These are phyloP conservation scores for Diutina catenulata DNA, from an alignment of 1,139 yeast genomes.

Conservation along the genomic window DNA sequence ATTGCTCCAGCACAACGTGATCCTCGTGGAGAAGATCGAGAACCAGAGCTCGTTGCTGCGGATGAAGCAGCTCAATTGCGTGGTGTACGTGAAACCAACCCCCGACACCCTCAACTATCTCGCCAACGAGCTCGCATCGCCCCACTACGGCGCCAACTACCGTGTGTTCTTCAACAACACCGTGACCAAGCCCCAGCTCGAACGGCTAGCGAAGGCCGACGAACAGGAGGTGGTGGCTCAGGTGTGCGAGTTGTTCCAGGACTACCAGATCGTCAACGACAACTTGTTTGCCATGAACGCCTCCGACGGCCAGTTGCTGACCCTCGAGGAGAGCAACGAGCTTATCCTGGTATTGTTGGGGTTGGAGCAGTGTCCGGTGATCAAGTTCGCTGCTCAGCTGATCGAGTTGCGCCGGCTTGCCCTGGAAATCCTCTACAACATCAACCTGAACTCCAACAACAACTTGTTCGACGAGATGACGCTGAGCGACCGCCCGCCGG, in stretches of 20 bases:
- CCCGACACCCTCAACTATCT: slow-evolving; percentile 49
- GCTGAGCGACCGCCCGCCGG: slow-evolving; percentile 53
- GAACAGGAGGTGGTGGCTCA: slow-evolving; percentile 67
- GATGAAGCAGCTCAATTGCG: slow-evolving; percentile 74
- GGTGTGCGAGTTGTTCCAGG: slow-evolving; percentile 78
- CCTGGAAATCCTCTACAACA: slow-evolving; percentile 49
- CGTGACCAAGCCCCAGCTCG: slow-evolving; percentile 64
- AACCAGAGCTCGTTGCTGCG: slow-evolving; percentile 20
- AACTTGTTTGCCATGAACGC: slow-evolving; percentile 42
- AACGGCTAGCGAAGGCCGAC: slow-evolving; percentile 81
- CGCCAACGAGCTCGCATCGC: slow-evolving; percentile 56
- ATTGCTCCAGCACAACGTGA: slow-evolving; percentile 68
- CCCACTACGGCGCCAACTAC: slow-evolving; percentile 68
- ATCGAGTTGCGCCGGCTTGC: slow-evolving; percentile 55
- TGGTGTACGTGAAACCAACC: slow-evolving; percentile 69
- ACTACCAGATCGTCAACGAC: slow-evolving; percentile 61
- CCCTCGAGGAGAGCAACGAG: slow-evolving; percentile 40
- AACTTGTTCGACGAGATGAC: slow-evolving; percentile 61
- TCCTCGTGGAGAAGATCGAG: slow-evolving; percentile 60
- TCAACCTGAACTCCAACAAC: slow-evolving; percentile 42
- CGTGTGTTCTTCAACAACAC: slow-evolving; percentile 68
- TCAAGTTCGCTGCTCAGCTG: slow-evolving; percentile 64
- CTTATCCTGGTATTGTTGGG: slow-evolving; percentile 60
- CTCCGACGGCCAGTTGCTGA: slow-evolving; percentile 11
- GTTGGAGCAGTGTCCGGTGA: slow-evolving; percentile 63